phyloP scores from a whole-genome alignment of 768 basidiomycete genomes.

The Leucosporidium yakuticum region DNA sequence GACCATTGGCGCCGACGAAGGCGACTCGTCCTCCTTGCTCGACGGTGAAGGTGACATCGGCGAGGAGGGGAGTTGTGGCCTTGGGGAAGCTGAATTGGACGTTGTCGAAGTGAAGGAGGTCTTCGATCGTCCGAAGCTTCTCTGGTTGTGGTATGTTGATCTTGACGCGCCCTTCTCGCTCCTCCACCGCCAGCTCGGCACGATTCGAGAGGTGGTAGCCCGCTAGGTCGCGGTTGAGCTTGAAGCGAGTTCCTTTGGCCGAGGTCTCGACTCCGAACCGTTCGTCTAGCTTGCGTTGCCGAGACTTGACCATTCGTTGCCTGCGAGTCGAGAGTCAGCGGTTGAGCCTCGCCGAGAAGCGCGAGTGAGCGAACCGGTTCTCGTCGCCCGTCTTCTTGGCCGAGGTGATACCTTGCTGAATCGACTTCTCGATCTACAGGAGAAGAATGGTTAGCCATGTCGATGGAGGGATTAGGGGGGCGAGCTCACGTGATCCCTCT shows the following conservation, averaged over 20 bases:
- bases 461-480: not conserved
- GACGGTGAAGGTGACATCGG: constrained; percentile 46
- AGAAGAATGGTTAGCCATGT: not conserved
- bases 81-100: constrained; percentile 45
- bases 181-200: constrained; percentile 47
- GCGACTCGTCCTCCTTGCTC: constrained; percentile 46
- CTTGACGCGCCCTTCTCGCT: constrained; percentile 45
- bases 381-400: constrained; percentile 60
- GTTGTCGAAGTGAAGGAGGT: constrained; percentile 46
- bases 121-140: constrained; percentile 40
- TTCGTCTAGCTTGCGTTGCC: constrained; percentile 57
- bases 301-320: constrained; percentile 51
- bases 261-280: constrained; percentile 45
- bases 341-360: not conserved
- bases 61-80: constrained; percentile 39
- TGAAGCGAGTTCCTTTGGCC: constrained; percentile 52
- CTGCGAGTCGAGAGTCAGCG: not conserved
- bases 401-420: constrained; percentile 51
- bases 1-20: constrained; percentile 53
- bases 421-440: constrained; percentile 51
- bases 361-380: constrained; percentile 46
- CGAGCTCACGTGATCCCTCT: constrained; percentile 45
- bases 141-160: constrained; percentile 44
- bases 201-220: constrained; percentile 49
- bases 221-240: constrained; percentile 53